Conservation (phyloP, 257 asterid species). For the Gentiana dahurica region DNA sequence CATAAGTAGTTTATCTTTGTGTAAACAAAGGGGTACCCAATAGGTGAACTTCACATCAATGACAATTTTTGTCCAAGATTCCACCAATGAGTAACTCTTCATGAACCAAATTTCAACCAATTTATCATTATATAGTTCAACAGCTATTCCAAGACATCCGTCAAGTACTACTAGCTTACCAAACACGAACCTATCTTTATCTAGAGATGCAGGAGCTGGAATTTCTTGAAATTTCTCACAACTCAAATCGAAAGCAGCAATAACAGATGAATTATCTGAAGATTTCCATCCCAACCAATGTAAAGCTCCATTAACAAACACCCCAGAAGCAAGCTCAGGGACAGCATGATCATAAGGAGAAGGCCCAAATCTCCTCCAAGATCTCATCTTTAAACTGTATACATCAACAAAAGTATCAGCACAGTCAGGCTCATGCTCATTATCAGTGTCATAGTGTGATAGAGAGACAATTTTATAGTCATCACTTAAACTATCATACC, state of each 20-base stretch:
- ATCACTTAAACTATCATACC: slow-evolving; percentile 23
- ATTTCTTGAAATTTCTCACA: slow-evolving; percentile 25
- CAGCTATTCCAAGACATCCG: slow-evolving; percentile 34
- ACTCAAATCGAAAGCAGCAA: slow-evolving; percentile 27
- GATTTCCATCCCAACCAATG: slow-evolving; percentile 36
- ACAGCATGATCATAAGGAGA: slow-evolving; percentile 34
- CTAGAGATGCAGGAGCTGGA: slow-evolving; percentile 24
- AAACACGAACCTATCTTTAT: slow-evolving; percentile 14
- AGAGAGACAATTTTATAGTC: slow-evolving; percentile 37
- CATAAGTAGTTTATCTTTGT: slow-evolving; percentile 21
- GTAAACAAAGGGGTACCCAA: slow-evolving; percentile 11
- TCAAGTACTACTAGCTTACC: slow-evolving; percentile 21
- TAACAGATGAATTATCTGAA: slow-evolving; percentile 17
- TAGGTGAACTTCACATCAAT: slow-evolving; percentile 2
- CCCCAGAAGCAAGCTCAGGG: slow-evolving; percentile 19
- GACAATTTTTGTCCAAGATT: slow-evolving; percentile 27
- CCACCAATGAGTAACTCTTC: slow-evolving; percentile 24
- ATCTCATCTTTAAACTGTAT: slow-evolving; percentile 19
- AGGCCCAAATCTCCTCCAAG: slow-evolving; percentile 26
- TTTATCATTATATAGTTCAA: neutral
- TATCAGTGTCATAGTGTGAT: slow-evolving; percentile 15
- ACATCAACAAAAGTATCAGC: slow-evolving; percentile 30
- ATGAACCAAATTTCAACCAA: slow-evolving; percentile 28
- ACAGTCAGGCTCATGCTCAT: slow-evolving; percentile 17
- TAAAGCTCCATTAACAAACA: slow-evolving; percentile 27